phyloP scores from a whole-genome alignment of 192 early-diverging fungal species.

The Borealophlyctis nickersoniae region DNA sequence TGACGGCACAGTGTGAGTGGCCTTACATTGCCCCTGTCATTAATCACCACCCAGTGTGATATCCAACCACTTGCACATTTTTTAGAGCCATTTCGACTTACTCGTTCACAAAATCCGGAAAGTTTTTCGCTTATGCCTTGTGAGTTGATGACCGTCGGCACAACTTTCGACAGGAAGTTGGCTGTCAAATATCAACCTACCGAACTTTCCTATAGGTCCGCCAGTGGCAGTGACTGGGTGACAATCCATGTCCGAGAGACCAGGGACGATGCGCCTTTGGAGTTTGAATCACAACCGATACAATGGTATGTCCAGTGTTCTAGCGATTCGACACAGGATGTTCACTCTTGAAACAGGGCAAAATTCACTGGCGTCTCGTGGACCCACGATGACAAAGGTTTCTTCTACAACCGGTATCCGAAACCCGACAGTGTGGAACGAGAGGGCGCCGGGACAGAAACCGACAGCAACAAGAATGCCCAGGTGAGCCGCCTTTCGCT shows the following conservation, averaged over 20 bases:
- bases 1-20: conserved; percentile 26
- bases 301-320: conserved; percentile 29
- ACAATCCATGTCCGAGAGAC: conserved; percentile 49
- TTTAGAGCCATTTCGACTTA: conserved; percentile 35
- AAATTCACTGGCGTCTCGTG: conserved; percentile 59
- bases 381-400: conserved; percentile 69
- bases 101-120: conserved; percentile 56
- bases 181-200: not conserved
- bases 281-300: conserved; percentile 40
- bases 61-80: not conserved
- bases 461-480: conserved; percentile 44
- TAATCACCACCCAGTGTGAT: not conserved
- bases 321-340: not conserved
- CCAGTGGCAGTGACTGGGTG: conserved; percentile 65
- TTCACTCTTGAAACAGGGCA: conserved; percentile 36
- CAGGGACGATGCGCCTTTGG: conserved; percentile 25
- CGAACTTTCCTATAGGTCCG: conserved; percentile 35
- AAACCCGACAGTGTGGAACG: conserved; percentile 35
- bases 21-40: no score
- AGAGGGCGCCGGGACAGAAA: conserved; percentile 56
- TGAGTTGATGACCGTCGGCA: conserved; percentile 3
- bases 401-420: conserved; percentile 62
- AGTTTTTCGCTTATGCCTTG: conserved; percentile 55
- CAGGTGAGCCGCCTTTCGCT: conserved; percentile 16
- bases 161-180: not conserved